Percentiles rank a stretch among this genome's conserved stretches.
Evolutionary conservation across 2,329 filamentous ascomycete species (phyloP).

Genomic region (Hysterium pulicare): DNA sequence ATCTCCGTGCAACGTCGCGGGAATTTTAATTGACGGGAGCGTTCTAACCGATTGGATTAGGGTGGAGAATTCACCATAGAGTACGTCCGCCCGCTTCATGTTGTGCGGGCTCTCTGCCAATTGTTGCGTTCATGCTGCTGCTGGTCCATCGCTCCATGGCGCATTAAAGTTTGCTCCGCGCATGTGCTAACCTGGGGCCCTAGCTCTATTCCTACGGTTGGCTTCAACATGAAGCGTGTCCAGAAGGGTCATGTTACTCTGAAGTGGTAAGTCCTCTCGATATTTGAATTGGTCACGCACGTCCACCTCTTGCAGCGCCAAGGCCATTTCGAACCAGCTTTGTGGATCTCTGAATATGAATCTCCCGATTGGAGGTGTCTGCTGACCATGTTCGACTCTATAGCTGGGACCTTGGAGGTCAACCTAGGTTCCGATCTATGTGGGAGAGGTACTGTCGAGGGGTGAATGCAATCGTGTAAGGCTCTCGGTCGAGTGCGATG

Average conservation of each 20-base stretch:
- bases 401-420: slow-evolving; percentile 93
- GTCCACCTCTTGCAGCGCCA: slow-evolving; percentile 35
- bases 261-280: slow-evolving; percentile 66
- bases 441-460: slow-evolving; percentile 98
- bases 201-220: slow-evolving; percentile 96
- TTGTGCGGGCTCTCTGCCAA: slow-evolving; percentile 23
- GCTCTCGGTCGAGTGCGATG: slow-evolving; percentile 10
- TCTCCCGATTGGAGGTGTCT: slow-evolving; percentile 25
- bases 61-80: slow-evolving; percentile 98
- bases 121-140: slow-evolving; percentile 24
- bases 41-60: slow-evolving; percentile 50
- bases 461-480: slow-evolving; percentile 90
- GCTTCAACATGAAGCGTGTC: slow-evolving; percentile 98
- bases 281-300: slow-evolving; percentile 32
- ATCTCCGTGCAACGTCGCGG: slow-evolving; percentile 24
- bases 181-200: slow-evolving; percentile 39
- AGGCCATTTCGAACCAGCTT: slow-evolving; percentile 27
- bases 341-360: slow-evolving; percentile 25
- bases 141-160: slow-evolving; percentile 20
- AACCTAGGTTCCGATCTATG: slow-evolving; percentile 96
- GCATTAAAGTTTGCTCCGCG: slow-evolving; percentile 23
- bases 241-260: slow-evolving; percentile 97
- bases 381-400: slow-evolving; percentile 33
- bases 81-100: slow-evolving; percentile 58
- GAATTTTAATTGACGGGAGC: slow-evolving; percentile 14